Evolutionary conservation across 2,329 filamentous ascomycete species (phyloP), one percentile per base, ranked within the genome.

Genomic region (Trichoderma sp.): DNA sequence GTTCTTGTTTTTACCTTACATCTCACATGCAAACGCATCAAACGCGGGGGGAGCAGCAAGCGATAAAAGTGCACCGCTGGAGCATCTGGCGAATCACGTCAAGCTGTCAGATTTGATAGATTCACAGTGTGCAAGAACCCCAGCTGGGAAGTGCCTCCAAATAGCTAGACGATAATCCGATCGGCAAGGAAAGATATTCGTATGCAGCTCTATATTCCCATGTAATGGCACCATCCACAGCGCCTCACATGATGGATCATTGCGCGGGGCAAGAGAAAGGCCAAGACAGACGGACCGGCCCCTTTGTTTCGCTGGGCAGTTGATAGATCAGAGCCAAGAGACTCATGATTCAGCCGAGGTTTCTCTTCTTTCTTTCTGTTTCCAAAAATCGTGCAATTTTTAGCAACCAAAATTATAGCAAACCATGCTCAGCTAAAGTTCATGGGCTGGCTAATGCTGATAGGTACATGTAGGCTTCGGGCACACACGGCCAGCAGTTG

Each of bases 271-370:
- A 66, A 33, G 47, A 53, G 21, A 35, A 35, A 5, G 19, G 53
- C 37, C 62, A 66, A 49, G 62, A 47, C 62, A 19, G 62, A 47
- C 62, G 11, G 62, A 66, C 35, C 53, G 35, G 62, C 62, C 61
- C 11, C 33, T 19, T 5, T 37, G 29, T 13, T 27, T 53, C 21
- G 24, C 52, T 56, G 40, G 40, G 40, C 40, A n/a, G 8, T 43
- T n/a, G 24, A 21, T 37, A 21, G 16, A 33, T n/a, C 52, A 21
- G 33, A 29, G 11, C 13, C 33, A 13, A 49, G 53, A 57, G 43
- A 16, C 31, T 33, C 43, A 1, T 53, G 19, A 19, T 47, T 13
- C 2, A 10, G 6, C 2, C 7, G n/a, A n/a, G 16, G 19, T 43
- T 43, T n/a, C 19, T 43, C n/a, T 7, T n/a, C 19, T n/a, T 16